Evolutionary conservation across 176 grass and related monocot species (phyloP).

Genomic region (Bolboschoenus planiculmis): DNA sequence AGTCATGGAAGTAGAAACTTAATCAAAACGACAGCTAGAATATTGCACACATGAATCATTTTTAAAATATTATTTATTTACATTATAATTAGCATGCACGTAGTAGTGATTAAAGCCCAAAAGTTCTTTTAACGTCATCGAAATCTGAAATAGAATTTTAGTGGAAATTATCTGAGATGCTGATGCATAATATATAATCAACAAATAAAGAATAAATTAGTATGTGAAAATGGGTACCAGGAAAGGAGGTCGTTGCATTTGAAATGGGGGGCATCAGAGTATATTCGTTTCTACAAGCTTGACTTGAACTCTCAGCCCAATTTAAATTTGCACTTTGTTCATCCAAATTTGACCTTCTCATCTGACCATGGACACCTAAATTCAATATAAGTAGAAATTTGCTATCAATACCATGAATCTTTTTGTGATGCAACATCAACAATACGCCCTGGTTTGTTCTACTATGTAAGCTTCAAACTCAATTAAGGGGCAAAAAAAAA

Average conservation of each 20-base stretch:
- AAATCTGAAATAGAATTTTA: neutral
- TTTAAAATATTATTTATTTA: neutral
- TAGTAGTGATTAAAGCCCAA: neutral
- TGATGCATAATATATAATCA: neutral
- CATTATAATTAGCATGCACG: neutral
- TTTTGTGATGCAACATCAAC: neutral
- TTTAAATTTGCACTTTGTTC: constrained; percentile 28
- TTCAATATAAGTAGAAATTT: constrained; percentile 5
- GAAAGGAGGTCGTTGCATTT: neutral
- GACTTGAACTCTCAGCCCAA: constrained; percentile 37
- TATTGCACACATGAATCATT: neutral
- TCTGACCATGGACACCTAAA: constrained; percentile 18
- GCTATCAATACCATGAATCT: neutral
- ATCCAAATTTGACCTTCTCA: neutral
- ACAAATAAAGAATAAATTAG: neutral
- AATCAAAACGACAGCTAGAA: neutral
- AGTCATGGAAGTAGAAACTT: neutral
- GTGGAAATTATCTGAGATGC: neutral
- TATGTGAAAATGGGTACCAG: constrained; percentile 6
- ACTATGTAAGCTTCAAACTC: neutral
- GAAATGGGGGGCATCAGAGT: neutral
- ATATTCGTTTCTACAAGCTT: constrained; percentile 17
- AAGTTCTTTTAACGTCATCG: neutral
- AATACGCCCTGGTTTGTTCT: neutral
- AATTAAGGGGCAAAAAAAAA: neutral